Evolutionary conservation across 495 filamentous ascomycete genomes (phyloP), one percentile per base, ranked within the genome.

Genomic region (Neurospora sp.): DNA sequence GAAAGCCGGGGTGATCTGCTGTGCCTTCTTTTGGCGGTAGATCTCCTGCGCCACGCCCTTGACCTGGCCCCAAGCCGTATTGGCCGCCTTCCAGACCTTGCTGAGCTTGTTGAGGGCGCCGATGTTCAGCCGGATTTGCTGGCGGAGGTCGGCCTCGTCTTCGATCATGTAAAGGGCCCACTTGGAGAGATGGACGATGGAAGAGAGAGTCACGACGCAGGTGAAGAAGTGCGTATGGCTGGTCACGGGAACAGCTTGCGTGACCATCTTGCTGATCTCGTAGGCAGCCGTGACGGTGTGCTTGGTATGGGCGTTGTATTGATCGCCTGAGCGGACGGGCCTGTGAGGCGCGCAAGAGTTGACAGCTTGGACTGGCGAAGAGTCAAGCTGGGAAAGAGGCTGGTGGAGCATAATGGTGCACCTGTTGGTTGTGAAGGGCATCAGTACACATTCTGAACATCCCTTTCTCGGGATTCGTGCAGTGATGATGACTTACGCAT

Each of bases 141-240:
- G 91, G 61, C 92, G 92, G 71, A 93, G 89, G 72, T 90, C 91
- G 76, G 92, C 90, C 70, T 90, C 90, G 73, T 89, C 88, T 5
- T 85, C 79, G 59, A 84, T 81, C 38, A 84, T 81, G 75, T 83
- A 83, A n/a, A 85, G 82, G 73, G 84, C 92, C 89, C 87, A 88
- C 71, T 85, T 85, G 72, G 84, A 87, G 5, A 90, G 84, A 73
- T 90, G 88, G 38, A 90, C 88, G 77, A 89, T 87, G 8, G 87
- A 85, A 1, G 87, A 84, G 74, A 94, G 87, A 12, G 91, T 94
- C 27, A 96, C 83, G 18, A 93, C 89, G 78, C 93, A 97, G 35
- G 91, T 94, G 84, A 97, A 94, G 82, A 97, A 94, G 31, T 94
- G 93, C 3, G 93, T 94, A 83, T 97, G 93, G 69, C 88, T 89